A percentile compares a stretch with the other conserved stretches of the same genome.
These are phyloP conservation scores for Amanita phalloides DNA, from an alignment of 768 basidiomycete species.

Conservation along the genomic window DNA sequence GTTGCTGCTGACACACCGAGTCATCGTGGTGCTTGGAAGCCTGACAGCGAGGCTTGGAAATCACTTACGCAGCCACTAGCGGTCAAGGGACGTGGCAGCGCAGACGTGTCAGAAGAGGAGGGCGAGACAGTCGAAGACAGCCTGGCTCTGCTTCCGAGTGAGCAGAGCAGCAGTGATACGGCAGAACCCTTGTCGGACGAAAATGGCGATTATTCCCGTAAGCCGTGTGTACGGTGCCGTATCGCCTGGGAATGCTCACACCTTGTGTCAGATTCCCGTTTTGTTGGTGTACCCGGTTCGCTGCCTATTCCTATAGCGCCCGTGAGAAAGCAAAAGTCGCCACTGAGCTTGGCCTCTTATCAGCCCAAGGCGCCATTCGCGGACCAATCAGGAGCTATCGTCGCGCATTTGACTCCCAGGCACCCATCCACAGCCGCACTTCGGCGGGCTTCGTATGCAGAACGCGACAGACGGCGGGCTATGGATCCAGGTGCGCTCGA, in stretches of 20 bases:
- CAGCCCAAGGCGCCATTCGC: slow-evolving; percentile 37
- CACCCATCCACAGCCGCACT: slow-evolving; percentile 34
- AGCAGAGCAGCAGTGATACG: background rate
- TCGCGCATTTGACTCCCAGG: slow-evolving; percentile 19
- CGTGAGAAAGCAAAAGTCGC: slow-evolving; percentile 21
- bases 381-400: slow-evolving; percentile 20
- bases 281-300: slow-evolving; percentile 36
- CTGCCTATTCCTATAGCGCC: slow-evolving; percentile 52
- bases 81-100: slow-evolving; percentile 15
- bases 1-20: slow-evolving; percentile 64
- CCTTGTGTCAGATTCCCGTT: slow-evolving; percentile 1
- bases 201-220: slow-evolving; percentile 8
- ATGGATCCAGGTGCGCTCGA: slow-evolving; percentile 66
- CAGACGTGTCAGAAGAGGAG: slow-evolving; percentile 22
- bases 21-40: slow-evolving; percentile 62
- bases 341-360: slow-evolving; percentile 46
- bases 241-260: background rate
- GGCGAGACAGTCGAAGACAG: slow-evolving; percentile 7
- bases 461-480: slow-evolving; percentile 51
- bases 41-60: slow-evolving; percentile 54
- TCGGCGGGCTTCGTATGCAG: slow-evolving; percentile 55
- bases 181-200: slow-evolving; percentile 4
- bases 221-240: background rate
- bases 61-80: slow-evolving; percentile 35
- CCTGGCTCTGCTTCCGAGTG: background rate